Evolutionary conservation across 192 early-diverging fungal species (phyloP).

Genomic region (Lobosporangium transversale): DNA sequence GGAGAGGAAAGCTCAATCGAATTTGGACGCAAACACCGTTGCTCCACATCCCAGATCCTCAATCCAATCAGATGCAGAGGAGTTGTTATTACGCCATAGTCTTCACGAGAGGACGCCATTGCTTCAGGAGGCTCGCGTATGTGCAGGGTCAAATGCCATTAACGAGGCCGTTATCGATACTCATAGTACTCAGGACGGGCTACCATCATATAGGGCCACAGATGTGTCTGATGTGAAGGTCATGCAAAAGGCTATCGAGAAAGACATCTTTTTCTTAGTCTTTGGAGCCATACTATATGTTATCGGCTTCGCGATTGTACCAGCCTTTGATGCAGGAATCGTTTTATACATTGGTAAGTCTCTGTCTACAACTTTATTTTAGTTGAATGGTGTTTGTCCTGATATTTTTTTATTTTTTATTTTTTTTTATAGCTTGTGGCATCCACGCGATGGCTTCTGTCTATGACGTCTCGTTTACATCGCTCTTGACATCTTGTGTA

Average conservation of each 20-base stretch:
- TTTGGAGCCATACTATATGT: constrained; percentile 12
- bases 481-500: constrained; percentile 24
- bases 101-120: not conserved
- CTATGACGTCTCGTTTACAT: constrained; percentile 15
- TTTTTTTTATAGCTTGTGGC: constrained; percentile 1
- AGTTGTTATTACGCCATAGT: not conserved
- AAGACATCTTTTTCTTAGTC: constrained; percentile 20
- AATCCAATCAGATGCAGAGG: too few relatives aligned
- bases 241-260: too few relatives aligned
- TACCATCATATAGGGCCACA: too few relatives aligned
- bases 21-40: too few relatives aligned
- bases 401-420: not conserved
- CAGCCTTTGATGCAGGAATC: not conserved
- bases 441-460: constrained; percentile 25
- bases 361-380: too few relatives aligned
- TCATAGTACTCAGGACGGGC: too few relatives aligned
- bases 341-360: constrained; percentile 10
- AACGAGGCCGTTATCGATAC: too few relatives aligned
- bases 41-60: too few relatives aligned
- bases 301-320: constrained; percentile 13
- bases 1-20: not conserved
- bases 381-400: too few relatives aligned
- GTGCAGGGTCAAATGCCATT: too few relatives aligned
- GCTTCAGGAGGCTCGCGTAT: not conserved
- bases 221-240: too few relatives aligned